phyloP scores from a whole-genome alignment of 1,284 basidiomycete genomes.

The Athelia sp. region DNA sequence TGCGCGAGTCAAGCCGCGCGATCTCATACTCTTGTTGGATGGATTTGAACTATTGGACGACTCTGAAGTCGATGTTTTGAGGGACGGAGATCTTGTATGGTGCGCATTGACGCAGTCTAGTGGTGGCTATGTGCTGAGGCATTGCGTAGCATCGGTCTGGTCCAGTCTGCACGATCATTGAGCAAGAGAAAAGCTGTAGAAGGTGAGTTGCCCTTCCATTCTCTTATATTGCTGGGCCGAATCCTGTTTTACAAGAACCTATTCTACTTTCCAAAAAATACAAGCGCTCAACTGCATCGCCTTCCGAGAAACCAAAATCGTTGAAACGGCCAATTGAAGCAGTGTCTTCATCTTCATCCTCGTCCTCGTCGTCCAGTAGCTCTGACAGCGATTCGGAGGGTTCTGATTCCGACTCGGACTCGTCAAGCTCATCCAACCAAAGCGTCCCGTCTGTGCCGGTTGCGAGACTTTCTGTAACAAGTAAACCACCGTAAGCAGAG shows the following conservation, averaged over 20 bases:
- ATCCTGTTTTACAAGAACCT: neutral
- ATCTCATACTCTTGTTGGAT: conserved; percentile 30
- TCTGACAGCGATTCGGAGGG: conserved; percentile 11
- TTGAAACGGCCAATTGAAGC: neutral
- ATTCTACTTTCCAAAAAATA: neutral
- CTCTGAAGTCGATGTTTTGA: conserved; percentile 31
- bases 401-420: conserved; percentile 17
- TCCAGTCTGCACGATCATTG: neutral
- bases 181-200: neutral
- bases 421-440: neutral
- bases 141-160: neutral
- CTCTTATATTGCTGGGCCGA: neutral
- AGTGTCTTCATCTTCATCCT: neutral
- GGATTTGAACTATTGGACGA: conserved; percentile 39
- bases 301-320: neutral
- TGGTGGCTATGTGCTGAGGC: neutral
- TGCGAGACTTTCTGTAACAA: neutral
- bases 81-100: conserved; percentile 41
- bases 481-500: neutral
- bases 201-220: neutral
- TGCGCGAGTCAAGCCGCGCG: neutral
- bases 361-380: neutral
- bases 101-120: conserved; percentile 16
- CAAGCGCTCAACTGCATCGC: neutral
- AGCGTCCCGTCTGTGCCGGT: conserved; percentile 1